phyloP scores from a whole-genome alignment of 164 flowering plant genomes.

The Piper betle region DNA sequence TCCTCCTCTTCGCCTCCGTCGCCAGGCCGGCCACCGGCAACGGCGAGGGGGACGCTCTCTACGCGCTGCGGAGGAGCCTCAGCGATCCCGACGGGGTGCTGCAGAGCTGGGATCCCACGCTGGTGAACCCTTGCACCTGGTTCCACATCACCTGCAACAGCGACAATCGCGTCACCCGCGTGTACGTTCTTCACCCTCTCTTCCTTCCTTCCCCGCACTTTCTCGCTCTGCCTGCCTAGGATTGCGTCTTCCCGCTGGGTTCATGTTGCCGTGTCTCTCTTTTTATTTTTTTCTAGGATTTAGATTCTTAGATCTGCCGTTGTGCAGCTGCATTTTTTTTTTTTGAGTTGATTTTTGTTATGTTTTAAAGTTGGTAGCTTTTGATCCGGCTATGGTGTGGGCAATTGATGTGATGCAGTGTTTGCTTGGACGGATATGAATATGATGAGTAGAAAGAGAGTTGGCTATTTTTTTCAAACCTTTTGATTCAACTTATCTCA shows the following conservation, averaged over 20 bases:
- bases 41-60: background rate
- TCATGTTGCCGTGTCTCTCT: too few species aligned
- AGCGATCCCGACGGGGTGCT: background rate
- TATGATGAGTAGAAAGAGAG: too few species aligned
- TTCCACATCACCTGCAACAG: conserved; percentile 3
- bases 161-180: conserved; percentile 2
- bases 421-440: too few species aligned
- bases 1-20: background rate
- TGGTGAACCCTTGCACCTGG: conserved; percentile 6
- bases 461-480: too few species aligned
- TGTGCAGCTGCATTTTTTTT: too few species aligned
- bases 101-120: conserved; percentile 6
- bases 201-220: background rate
- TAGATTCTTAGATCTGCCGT: too few species aligned
- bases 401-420: too few species aligned
- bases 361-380: too few species aligned
- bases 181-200: background rate
- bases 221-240: background rate
- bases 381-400: too few species aligned
- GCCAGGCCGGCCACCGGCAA: background rate
- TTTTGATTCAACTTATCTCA: too few species aligned
- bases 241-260: background rate
- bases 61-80: background rate
- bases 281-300: too few species aligned
- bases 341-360: too few species aligned